phyloP scores from a whole-genome alignment of 345 rosid genomes.

The Gossypium arboreum region DNA sequence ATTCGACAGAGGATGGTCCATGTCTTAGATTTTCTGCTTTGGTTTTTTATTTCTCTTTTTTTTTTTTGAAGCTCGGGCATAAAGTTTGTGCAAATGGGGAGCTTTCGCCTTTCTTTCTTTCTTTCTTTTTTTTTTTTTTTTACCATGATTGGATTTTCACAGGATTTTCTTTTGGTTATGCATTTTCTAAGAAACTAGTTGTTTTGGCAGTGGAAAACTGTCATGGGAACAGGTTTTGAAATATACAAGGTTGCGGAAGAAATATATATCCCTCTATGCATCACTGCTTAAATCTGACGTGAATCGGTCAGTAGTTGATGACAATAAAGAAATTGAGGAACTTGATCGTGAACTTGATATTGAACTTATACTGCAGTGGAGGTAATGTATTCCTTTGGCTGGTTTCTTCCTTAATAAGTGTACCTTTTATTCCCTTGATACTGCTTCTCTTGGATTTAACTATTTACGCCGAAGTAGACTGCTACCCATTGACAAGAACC shows the following conservation, averaged over 20 bases:
- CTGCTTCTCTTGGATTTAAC: not conserved
- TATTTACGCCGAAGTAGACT: not conserved
- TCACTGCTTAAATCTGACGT: constrained; percentile 79
- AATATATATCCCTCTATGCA: constrained; percentile 83
- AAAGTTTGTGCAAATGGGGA: not conserved
- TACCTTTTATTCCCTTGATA: not conserved
- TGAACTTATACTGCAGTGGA: constrained; percentile 93
- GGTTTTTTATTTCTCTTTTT: not conserved
- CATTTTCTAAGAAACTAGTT: constrained; percentile 29
- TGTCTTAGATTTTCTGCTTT: not conserved
- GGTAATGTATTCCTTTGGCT: constrained; percentile 37
- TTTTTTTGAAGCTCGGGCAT: not conserved
- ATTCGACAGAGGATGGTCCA: not conserved
- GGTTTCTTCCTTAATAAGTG: not conserved
- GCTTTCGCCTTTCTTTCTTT: not conserved
- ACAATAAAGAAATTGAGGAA: constrained; percentile 71
- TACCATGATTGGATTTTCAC: not conserved
- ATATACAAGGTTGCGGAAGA: constrained; percentile 75
- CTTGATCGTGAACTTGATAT: constrained; percentile 82
- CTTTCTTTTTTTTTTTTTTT: not conserved
- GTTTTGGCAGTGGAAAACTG: constrained; percentile 78
- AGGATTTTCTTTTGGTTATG: constrained; percentile 18
- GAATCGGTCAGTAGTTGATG: constrained; percentile 57
- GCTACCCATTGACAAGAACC: not conserved
- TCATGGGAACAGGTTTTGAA: constrained; percentile 87